Conservation (phyloP, 805 yeast species). For the Wickerhamomyces hampshirensis region DNA sequence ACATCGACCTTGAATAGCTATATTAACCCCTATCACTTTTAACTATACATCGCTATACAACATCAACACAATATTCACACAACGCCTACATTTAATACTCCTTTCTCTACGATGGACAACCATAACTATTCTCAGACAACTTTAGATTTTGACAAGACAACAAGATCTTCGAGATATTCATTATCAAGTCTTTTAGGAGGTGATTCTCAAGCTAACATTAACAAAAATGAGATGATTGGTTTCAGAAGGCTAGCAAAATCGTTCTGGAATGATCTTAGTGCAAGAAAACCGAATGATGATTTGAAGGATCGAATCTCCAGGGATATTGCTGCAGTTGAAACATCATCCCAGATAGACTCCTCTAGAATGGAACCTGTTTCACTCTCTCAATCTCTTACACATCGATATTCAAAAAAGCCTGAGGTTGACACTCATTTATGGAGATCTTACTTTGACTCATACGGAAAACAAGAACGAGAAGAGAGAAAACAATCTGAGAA, state of each 20-base stretch:
- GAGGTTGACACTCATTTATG: slow-evolving; percentile 1
- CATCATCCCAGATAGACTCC: slow-evolving; percentile 6
- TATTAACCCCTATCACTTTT: neutral
- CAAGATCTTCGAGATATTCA: slow-evolving; percentile 3
- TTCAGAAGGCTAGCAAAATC: slow-evolving; percentile 16
- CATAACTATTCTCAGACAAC: neutral
- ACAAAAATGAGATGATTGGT: slow-evolving; percentile 10
- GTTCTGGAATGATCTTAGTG: slow-evolving; percentile 10
- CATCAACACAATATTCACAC: no score
- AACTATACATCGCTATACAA: neutral
- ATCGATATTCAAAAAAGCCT: neutral
- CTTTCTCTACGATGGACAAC: neutral
- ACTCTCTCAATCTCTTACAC: neutral
- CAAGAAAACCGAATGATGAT: slow-evolving; percentile 2
- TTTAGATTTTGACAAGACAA: neutral
- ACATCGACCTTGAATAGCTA: no score
- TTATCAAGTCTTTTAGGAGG: slow-evolving; percentile 12
- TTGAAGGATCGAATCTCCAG: neutral
- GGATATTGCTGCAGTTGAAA: neutral
- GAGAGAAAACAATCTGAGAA: no score
- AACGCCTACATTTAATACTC: neutral
- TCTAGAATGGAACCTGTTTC: slow-evolving; percentile 12
- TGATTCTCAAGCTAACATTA: neutral
- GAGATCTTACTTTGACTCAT: slow-evolving; percentile 1
- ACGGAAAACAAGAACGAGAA: no score